phyloP scores from a whole-genome alignment of 139 green algal species.

The Volvox africanus region DNA sequence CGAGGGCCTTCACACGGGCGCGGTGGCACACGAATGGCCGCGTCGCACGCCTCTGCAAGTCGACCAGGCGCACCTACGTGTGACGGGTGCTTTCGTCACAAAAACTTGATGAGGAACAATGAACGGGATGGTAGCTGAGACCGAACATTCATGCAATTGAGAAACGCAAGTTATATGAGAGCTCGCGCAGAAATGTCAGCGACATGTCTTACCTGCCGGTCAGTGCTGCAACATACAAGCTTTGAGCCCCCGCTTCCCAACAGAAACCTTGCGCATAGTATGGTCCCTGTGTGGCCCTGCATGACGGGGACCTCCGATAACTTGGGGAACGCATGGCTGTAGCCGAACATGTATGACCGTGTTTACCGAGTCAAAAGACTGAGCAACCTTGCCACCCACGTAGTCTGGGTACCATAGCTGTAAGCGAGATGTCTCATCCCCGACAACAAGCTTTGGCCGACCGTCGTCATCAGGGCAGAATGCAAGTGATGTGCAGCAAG shows the following conservation, averaged over 20 bases:
- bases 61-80: slow-evolving; percentile 35
- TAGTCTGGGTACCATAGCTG: neutral
- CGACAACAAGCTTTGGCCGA: neutral
- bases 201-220: slow-evolving; percentile 8
- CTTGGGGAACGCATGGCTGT: neutral
- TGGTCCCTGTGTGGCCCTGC: slow-evolving; percentile 27
- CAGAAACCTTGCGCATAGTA: neutral
- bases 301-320: neutral
- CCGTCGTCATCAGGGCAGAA: slow-evolving; percentile 6
- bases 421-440: neutral
- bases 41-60: slow-evolving; percentile 37
- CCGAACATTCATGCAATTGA: too few species aligned
- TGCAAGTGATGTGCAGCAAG: neutral
- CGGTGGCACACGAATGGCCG: slow-evolving; percentile 38
- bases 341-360: neutral
- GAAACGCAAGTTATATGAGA: too few species aligned
- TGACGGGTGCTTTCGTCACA: too few species aligned
- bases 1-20: slow-evolving; percentile 35
- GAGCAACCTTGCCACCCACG: neutral
- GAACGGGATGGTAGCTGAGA: too few species aligned
- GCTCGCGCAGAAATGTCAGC: too few species aligned
- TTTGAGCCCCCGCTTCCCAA: neutral
- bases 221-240: slow-evolving; percentile 24
- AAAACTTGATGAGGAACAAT: too few species aligned
- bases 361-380: slow-evolving; percentile 14